Evolutionary conservation across 495 filamentous ascomycete species (phyloP).

Genomic region (Glutinoglossum americanum): DNA sequence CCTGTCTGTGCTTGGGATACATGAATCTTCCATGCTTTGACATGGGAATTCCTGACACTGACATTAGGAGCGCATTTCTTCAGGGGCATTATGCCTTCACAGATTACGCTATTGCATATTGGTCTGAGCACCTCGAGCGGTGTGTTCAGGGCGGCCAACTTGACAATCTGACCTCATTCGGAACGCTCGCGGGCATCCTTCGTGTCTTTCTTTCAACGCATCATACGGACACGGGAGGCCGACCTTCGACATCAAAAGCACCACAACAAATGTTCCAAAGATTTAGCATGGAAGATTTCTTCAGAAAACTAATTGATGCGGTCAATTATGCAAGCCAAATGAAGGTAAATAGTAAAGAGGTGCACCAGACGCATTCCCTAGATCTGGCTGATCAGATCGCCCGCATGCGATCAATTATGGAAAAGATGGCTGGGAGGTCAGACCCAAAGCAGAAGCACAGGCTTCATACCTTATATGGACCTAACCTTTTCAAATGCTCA

Average conservation of each 20-base stretch:
- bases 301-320: not conserved
- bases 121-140: not conserved
- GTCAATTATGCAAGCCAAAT: not conserved
- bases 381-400: not conserved
- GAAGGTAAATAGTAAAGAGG: not conserved
- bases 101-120: not conserved
- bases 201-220: not conserved
- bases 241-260: not conserved
- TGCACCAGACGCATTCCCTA: not conserved
- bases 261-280: not conserved
- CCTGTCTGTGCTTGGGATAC: slow-evolving; percentile 19
- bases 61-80: not conserved
- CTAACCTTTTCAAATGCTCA: slow-evolving; percentile 20
- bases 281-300: not conserved
- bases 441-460: not conserved
- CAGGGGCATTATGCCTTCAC: not conserved
- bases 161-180: not conserved
- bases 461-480: slow-evolving; percentile 13
- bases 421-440: not conserved
- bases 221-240: not conserved
- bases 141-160: not conserved
- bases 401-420: not conserved
- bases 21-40: slow-evolving; percentile 18
- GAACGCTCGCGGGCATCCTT: not conserved
- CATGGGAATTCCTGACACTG: not conserved